Base-by-base conservation (phyloP, 352 stramenopile species). In the Phytopythium cucurbitacearum region DNA sequence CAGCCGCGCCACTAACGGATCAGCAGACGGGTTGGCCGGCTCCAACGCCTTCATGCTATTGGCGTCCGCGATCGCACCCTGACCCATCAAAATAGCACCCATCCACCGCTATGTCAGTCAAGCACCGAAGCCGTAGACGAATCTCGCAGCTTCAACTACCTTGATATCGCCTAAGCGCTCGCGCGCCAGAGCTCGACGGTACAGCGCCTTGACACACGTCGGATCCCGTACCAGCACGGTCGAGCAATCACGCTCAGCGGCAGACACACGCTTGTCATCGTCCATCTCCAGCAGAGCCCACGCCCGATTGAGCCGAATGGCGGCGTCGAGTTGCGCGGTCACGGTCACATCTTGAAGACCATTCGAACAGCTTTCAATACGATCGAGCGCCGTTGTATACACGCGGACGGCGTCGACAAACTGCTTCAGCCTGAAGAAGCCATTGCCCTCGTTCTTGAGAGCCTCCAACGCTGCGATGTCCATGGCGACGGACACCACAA, bases 201-300 rank as follows among this genome's bases (percentile, higher is more conserved):
- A 98, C 5, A 91, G 68, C 0, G 89, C 92, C 66, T 98, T 98
- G 35, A 97, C 72, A 59, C 91, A 89, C 4, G 45, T 55, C 0
- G 59, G n/a, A 12, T 97, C 77, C 32, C 79, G 69, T 6, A 47
- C 13, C 5, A 98, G 60, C 11, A 82, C 89, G 3, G 61, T 58
- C 4, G 65, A 71, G 15, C 92, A 96, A 15, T 98, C 85, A 35
- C 85, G 54, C 34, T 89, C 82, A 7, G 76, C 79, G 7, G 67
- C 58, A 11, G 5, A 13, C 1, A 84, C 40, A 0, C 53, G 32
- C 35, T 64, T 60, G 13, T 44, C 41, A 8, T 71, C 63, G 15
- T 51, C 33, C 15, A 60, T 60, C 48, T 89, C 69, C 21, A 89
- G 69, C 38, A 66, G 67, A 5, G 76, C 76, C 43, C 83, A 76